Conservation (phyloP, 345 rosid species). For the Citrus glauca region DNA sequence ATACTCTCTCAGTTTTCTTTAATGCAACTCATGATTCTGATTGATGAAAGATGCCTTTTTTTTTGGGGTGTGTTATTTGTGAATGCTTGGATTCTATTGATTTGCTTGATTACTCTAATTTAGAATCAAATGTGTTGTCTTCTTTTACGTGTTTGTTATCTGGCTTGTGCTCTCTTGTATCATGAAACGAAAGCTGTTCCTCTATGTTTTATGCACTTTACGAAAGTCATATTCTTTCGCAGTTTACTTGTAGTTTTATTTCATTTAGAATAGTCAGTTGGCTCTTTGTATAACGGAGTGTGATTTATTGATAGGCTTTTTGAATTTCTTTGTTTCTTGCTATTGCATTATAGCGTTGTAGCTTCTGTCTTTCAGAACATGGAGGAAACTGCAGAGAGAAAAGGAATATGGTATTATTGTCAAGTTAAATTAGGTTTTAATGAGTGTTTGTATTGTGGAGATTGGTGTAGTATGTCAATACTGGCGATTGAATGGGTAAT, state of each 20-base stretch:
- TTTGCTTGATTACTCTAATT: background rate
- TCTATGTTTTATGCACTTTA: background rate
- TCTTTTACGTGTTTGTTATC: background rate
- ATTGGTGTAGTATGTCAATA: background rate
- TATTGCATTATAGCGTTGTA: background rate
- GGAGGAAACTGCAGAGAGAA: background rate
- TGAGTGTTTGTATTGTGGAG: background rate
- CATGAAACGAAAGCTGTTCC: background rate
- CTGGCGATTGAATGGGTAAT: background rate
- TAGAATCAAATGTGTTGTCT: background rate
- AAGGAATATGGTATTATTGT: background rate
- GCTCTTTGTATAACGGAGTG: background rate
- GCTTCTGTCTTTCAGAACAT: background rate
- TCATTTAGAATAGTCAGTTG: background rate
- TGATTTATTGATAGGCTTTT: background rate
- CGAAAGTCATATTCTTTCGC: background rate
- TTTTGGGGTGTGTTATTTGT: background rate
- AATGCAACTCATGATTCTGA: background rate
- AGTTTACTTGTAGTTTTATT: background rate
- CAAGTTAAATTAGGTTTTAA: background rate
- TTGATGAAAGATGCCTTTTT: background rate
- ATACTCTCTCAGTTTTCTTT: too few relatives aligned
- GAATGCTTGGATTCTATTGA: background rate
- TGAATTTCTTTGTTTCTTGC: background rate
- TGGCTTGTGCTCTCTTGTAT: background rate